Evolutionary conservation across 2,329 filamentous ascomycete genomes (phyloP), one percentile per base, ranked within the genome.

Genomic region (Penicillium italicum): DNA sequence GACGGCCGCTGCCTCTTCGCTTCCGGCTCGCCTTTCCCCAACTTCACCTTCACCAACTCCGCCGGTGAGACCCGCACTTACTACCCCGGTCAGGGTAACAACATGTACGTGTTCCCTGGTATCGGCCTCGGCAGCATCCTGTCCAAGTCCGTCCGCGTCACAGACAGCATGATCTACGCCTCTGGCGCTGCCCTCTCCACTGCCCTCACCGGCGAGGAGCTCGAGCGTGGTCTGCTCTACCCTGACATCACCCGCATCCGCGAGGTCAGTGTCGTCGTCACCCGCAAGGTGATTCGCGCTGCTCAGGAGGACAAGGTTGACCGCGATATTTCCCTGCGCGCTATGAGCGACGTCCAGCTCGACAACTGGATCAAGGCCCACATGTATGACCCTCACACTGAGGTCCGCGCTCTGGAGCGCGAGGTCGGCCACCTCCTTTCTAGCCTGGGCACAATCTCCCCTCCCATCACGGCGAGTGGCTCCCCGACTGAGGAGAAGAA

Each of bases 151-250:
- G 86, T 89, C 62, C 86, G 86, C 66, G 82, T 97, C 64, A 97
- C 93, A 5, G 90, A 97, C 73, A 85, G 88, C 74, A 99, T 99
- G 94, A 91, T 99, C 70, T 97, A 97, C 78, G 91, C 89, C 47
- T 93, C 92, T 31, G 94, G 91, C 28, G 87, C 88, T 38, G 88
- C 91, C 5, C 84, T 97, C 20, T 84, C 90, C 16, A 85, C 85
- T 56, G 86, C 88, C 33, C 82, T 99, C 58, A 91, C 88, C 60
- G 80, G 85, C 37, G 87, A 94, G 59, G 94, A 99, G 79, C 79
- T 91, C 67, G 84, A 87, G 53, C 85, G 87, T 72, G 90, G 91
- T 52, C 86, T 95, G 72, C 87, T 97, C 69, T 97, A 99, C 79
- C 94, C 91, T 12, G 85, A 87, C 71, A 90, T 99, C 69, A 86